Base-by-base conservation (phyloP, 768 basidiomycete genomes). In the Boletus edulis region DNA sequence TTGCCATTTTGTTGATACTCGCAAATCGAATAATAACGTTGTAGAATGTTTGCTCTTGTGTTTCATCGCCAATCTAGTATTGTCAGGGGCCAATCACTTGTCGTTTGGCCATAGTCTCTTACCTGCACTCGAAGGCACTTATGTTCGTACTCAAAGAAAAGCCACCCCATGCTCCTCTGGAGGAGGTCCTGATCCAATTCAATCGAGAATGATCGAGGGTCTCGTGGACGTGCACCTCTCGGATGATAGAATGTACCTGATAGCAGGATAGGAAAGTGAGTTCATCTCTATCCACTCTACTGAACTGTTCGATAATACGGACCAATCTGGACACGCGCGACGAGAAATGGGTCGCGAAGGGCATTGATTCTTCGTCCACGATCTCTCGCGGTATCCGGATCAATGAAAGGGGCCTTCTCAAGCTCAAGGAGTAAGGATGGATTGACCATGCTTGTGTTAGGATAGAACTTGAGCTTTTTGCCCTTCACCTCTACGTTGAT, bases 271-370 rank as follows among this genome's bases (percentile, higher is more conserved):
- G 10, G 29, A 60, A 20, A 40, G 14, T 40, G 38, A 61, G 49
- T 27, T n/a, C 11, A 15, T 39, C 14, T 18, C 38, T 39, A 7
- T 17, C 18, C 38, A 39, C 14, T 39, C 38, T 39, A 39, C n/a
- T 18, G n/a, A n/a, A 15, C 38, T 39, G 29, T 29, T 29, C 8
- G 29, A 29, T 29, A 39, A 17, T 18, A 39, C 38, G 3, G n/a
- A 22, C 90, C 89, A 57, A 91, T 84, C 67, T 91, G 89, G 40
- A 91, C 72, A 10, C 74, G 72, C 51, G 81, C 76, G 12, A 91
- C 73, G 31, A 84, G 81, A 22, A 89, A 71, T 12, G 73, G 73
- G 8, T 77, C 70, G 15, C 77, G 65, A 12, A 87, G 72, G 4
- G 75, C 67, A 24, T 67, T 61, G 11, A 83, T 60, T 39, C 72